Evolutionary conservation across 2,329 filamentous ascomycete species (phyloP).

Genomic region (Clonostachys rhizophaga): DNA sequence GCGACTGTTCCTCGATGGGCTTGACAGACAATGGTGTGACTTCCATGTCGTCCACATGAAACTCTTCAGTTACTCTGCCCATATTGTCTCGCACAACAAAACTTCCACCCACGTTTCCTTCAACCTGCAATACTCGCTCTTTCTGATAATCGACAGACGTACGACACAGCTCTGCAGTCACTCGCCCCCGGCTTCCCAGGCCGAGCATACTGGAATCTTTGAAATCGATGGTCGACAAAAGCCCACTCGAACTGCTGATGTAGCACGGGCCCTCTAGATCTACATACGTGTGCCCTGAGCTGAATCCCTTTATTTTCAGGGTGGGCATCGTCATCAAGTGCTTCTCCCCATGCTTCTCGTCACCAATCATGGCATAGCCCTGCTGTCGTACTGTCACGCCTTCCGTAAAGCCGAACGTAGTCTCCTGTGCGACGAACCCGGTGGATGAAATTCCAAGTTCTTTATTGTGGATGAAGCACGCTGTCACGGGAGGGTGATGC

Average conservation of each 20-base stretch:
- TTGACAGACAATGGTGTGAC: slow-evolving; percentile 1
- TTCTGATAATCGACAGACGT: background rate
- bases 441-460: slow-evolving; percentile 38
- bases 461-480: slow-evolving; percentile 40
- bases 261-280: slow-evolving; percentile 40
- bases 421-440: slow-evolving; percentile 47
- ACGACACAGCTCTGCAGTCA: too few species aligned
- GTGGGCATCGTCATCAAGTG: slow-evolving; percentile 43
- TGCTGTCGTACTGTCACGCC: slow-evolving; percentile 44
- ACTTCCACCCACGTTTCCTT: slow-evolving; percentile 8
- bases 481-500: slow-evolving; percentile 49
- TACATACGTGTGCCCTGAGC: slow-evolving; percentile 41
- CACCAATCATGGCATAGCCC: slow-evolving; percentile 41
- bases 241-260: slow-evolving; percentile 38
- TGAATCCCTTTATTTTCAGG: slow-evolving; percentile 40
- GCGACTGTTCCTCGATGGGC: slow-evolving; percentile 63
- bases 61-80: background rate
- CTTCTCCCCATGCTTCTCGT: slow-evolving; percentile 43
- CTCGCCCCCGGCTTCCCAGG: slow-evolving; percentile 24
- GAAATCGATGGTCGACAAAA: slow-evolving; percentile 39
- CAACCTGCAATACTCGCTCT: slow-evolving; percentile 7
- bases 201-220: slow-evolving; percentile 32
- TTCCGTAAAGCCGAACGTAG: slow-evolving; percentile 35
- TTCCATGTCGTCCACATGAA: background rate
- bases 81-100: slow-evolving; percentile 3